phyloP scores from a whole-genome alignment of 2,329 filamentous ascomycete species.

The Teratosphaeria pseudoeucalypti region DNA sequence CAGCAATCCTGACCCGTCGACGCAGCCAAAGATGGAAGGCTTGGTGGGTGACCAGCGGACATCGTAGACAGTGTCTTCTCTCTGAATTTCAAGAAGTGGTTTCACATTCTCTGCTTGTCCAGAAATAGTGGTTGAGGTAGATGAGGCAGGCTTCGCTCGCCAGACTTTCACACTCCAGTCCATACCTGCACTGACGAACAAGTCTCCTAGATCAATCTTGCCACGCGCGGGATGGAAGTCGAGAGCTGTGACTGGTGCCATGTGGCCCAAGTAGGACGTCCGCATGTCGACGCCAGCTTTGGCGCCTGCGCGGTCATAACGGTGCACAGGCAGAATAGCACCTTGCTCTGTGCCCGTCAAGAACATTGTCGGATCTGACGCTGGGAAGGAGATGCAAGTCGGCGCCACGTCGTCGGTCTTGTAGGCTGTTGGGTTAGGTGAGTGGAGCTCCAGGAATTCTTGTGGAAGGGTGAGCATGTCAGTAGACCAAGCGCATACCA shows the following conservation, averaged over 20 bases:
- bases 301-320: slow-evolving; percentile 92
- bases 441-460: slow-evolving; percentile 79
- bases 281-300: slow-evolving; percentile 90
- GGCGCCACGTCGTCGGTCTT: slow-evolving; percentile 84
- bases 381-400: slow-evolving; percentile 87
- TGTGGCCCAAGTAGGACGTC: slow-evolving; percentile 80
- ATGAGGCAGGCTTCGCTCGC: slow-evolving; percentile 77
- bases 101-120: slow-evolving; percentile 27
- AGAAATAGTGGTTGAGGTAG: slow-evolving; percentile 45
- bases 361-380: slow-evolving; percentile 94
- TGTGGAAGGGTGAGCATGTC: slow-evolving; percentile 97
- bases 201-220: slow-evolving; percentile 84
- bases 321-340: slow-evolving; percentile 88
- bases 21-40: slow-evolving; percentile 86
- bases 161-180: slow-evolving; percentile 98
- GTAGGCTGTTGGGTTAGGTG: slow-evolving; percentile 64
- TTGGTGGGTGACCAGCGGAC: slow-evolving; percentile 90
- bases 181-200: slow-evolving; percentile 82
- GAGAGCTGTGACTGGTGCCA: slow-evolving; percentile 89
- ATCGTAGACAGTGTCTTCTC: slow-evolving; percentile 95
- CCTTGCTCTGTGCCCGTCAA: slow-evolving; percentile 95
- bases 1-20: slow-evolving; percentile 83
- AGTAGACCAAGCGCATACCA: slow-evolving; percentile 93
- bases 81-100: slow-evolving; percentile 78
- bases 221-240: slow-evolving; percentile 91